A percentile compares a stretch with the other conserved stretches of the same genome.
These are phyloP conservation scores for Porodaedalea pini DNA, from an alignment of 1,284 basidiomycete species.

Conservation along the genomic window DNA sequence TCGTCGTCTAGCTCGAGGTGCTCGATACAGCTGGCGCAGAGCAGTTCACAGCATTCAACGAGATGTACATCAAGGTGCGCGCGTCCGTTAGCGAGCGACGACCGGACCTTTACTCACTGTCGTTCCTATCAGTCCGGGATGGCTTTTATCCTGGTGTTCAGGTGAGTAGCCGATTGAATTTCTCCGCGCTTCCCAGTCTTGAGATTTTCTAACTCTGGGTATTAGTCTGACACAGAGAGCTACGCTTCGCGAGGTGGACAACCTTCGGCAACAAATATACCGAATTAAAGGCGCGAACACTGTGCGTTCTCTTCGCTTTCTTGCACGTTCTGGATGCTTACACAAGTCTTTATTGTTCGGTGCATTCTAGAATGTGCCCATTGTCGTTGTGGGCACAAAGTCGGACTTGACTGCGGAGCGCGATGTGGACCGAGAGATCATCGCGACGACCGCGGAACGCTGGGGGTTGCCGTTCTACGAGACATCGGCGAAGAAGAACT, in stretches of 20 bases:
- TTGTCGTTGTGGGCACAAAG: slow-evolving; percentile 88
- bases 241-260: slow-evolving; percentile 73
- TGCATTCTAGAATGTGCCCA: slow-evolving; percentile 55
- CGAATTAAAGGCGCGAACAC: slow-evolving; percentile 69
- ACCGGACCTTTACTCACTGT: background rate
- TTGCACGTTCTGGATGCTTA: background rate
- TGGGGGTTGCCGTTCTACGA: slow-evolving; percentile 84
- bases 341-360: background rate
- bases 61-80: slow-evolving; percentile 71
- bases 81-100: background rate
- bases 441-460: slow-evolving; percentile 58
- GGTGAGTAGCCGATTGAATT: slow-evolving; percentile 37
- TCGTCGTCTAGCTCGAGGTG: slow-evolving; percentile 63
- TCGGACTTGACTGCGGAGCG: slow-evolving; percentile 80
- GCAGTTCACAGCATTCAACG: slow-evolving; percentile 77
- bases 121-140: slow-evolving; percentile 50
- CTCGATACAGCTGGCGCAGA: slow-evolving; percentile 90
- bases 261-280: slow-evolving; percentile 75
- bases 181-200: background rate
- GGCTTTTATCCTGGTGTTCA: slow-evolving; percentile 83
- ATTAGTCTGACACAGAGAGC: slow-evolving; percentile 72
- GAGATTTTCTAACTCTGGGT: slow-evolving; percentile 10
- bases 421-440: slow-evolving; percentile 67
- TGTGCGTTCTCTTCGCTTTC: slow-evolving; percentile 36
- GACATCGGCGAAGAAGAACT: slow-evolving; percentile 78